Percentiles rank a stretch among this genome's conserved stretches.
phyloP scores from a whole-genome alignment of 225 moss, liverwort and hornwort genomes.

The Straminergon stramineum region DNA sequence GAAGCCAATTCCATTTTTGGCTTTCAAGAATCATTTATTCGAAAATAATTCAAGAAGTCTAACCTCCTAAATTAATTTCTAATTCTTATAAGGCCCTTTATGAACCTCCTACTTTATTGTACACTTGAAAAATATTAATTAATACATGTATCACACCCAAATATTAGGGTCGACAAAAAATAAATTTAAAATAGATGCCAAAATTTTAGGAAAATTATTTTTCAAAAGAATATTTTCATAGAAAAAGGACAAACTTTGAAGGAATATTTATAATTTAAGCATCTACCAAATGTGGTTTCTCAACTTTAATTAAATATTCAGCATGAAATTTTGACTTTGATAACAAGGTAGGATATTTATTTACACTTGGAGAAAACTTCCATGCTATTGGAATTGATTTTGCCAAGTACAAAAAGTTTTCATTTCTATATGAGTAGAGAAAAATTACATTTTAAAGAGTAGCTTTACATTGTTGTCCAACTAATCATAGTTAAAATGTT shows the following conservation, averaged over 20 bases:
- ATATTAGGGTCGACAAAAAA: background rate
- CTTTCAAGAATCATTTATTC: background rate
- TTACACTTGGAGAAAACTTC: background rate
- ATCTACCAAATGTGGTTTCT: background rate
- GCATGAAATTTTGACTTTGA: background rate
- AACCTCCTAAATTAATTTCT: background rate
- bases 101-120: background rate
- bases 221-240: no score
- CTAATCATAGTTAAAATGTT: no score
- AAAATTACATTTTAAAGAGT: no score
- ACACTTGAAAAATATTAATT: background rate
- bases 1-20: no score
- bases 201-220: background rate
- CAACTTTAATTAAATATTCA: background rate
- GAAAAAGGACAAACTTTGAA: no score
- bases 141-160: rapidly evolving
- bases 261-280: background rate
- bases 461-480: background rate
- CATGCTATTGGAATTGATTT: no score
- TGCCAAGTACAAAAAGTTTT: no score
- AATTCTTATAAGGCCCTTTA: background rate
- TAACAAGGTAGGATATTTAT: background rate
- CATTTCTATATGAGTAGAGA: background rate
- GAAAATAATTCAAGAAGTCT: background rate
- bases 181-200: background rate